Evolutionary conservation across 441 rosid species (phyloP).

Genomic region (Viola pubescens): DNA sequence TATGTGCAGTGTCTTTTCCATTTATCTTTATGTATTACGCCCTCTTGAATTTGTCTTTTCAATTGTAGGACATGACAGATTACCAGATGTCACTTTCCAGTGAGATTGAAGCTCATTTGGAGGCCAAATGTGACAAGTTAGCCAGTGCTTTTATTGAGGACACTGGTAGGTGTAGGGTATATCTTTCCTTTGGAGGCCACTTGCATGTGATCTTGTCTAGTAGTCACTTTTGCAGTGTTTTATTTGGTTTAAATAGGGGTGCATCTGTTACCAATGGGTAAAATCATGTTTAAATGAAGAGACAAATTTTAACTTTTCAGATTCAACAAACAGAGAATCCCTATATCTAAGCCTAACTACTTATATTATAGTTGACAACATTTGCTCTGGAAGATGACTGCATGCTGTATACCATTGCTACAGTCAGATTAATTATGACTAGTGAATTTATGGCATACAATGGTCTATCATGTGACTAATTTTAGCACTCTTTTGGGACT

Average conservation of each 20-base stretch:
- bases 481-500: constrained; percentile 12
- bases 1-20: background rate
- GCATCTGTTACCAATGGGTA: too few species aligned
- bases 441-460: background rate
- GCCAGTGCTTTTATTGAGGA: constrained; percentile 84
- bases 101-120: constrained; percentile 77
- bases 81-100: constrained; percentile 71
- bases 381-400: background rate
- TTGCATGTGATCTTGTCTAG: constrained; percentile 2
- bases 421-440: background rate
- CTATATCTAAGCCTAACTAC: too few species aligned
- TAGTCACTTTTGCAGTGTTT: too few species aligned
- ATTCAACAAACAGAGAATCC: too few species aligned
- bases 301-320: too few species aligned
- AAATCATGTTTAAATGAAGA: too few species aligned
- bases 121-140: constrained; percentile 75
- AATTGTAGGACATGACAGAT: constrained; percentile 63
- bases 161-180: constrained; percentile 43
- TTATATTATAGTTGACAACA: background rate
- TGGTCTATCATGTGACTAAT: background rate
- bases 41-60: constrained; percentile 4
- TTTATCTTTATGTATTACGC: constrained; percentile 4
- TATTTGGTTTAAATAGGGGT: too few species aligned
- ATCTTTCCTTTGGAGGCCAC: background rate
- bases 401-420: too few species aligned